Base-by-base conservation (phyloP, 306 rosid species). In the Luffa acutangula region DNA sequence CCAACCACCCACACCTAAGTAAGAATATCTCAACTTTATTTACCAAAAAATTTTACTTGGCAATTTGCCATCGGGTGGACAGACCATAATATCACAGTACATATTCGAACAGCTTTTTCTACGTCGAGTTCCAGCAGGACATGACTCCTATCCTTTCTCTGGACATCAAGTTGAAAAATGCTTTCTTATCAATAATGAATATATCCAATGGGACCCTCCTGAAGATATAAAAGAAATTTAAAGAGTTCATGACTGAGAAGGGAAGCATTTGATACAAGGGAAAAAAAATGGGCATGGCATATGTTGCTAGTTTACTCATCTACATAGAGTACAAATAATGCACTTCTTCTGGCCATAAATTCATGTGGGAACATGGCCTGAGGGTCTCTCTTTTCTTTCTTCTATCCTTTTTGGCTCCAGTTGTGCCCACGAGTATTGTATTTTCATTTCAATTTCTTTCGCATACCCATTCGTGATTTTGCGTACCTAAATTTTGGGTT, bases 391-490 rank as follows among this genome's bases (percentile, higher is more conserved):
- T 63, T 63, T 37, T 37, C 48, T 17, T 65, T 45, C 21, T 36
- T 39, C 2, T 5, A 1, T 5, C 67, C 67, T 62, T 62, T 34
- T 65, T 65, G 43, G 73, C 73, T 66, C 73, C 49, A 2, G 6
- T 66, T 31, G 4, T 41, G 9, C 4, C 9, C 10, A 10, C 49
- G 9, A 37, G 58, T 25, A 21, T 34, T 65, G 20, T 56, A 0
- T 56, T 51, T 51, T 88, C 82, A 95, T 86, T 90, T 87, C 2
- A 85, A 81, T 88, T 90, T 91, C 96, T 85, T 93, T 31, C 98
- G 91, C 97, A 88, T 88, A 36, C 99, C 98, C 99, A 93, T 93
- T 81, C 97, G 87, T 20, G 99, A 95, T 87, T 89, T 93, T 54
- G 99, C 97, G 73, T 64, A 95, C 83, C 98, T 93, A 84, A 57